Conservation (phyloP, 2,329 filamentous ascomycete species). For the Scedosporium aurantiacum region DNA sequence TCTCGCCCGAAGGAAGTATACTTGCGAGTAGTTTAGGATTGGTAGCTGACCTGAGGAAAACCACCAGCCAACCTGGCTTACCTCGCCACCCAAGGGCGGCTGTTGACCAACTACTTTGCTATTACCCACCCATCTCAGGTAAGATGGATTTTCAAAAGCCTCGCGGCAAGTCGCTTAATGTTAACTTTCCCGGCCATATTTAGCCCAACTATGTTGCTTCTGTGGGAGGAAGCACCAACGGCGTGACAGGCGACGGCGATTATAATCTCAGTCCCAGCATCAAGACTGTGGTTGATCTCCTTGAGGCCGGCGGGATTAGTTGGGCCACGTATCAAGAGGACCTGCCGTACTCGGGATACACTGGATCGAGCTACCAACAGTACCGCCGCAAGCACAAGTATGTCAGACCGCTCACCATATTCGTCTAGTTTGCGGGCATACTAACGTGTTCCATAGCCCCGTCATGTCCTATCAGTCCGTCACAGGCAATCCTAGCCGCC, state of each 20-base stretch:
- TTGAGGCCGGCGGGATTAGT: slow-evolving; percentile 18
- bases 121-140: slow-evolving; percentile 54
- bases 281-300: slow-evolving; percentile 22
- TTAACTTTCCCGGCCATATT: too few species aligned
- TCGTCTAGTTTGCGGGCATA: too few species aligned
- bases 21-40: too few species aligned
- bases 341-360: slow-evolving; percentile 19
- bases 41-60: too few species aligned
- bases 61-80: background rate
- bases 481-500: too few species aligned
- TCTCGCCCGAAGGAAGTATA: too few species aligned
- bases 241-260: slow-evolving; percentile 42
- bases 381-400: slow-evolving; percentile 14
- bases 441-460: too few species aligned
- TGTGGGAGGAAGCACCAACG: slow-evolving; percentile 52
- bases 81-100: too few species aligned
- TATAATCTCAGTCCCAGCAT: slow-evolving; percentile 14
- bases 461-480: too few species aligned
- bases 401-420: slow-evolving; percentile 14
- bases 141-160: too few species aligned
- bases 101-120: slow-evolving; percentile 24
- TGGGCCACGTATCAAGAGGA: slow-evolving; percentile 26
- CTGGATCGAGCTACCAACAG: slow-evolving; percentile 4
- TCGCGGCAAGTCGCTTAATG: too few species aligned
- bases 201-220: slow-evolving; percentile 52